Percentiles rank a stretch among this genome's conserved stretches.
Evolutionary conservation across 2,329 filamentous ascomycete genomes (phyloP).

Genomic region (Fusarium illudens): DNA sequence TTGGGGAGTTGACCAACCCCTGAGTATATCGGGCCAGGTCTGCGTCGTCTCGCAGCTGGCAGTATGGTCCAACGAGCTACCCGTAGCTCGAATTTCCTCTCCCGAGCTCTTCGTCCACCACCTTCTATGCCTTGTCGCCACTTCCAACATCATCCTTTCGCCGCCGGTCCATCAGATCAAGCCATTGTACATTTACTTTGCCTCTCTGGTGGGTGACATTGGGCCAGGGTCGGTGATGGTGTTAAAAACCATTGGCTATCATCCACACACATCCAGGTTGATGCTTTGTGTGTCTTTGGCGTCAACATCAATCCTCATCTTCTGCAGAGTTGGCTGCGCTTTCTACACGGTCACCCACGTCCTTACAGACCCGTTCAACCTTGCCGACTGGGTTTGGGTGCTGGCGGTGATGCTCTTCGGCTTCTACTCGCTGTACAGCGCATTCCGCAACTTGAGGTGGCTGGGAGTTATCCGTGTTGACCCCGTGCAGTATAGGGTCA

Average conservation of each 20-base stretch:
- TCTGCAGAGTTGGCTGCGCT: constrained; percentile 24
- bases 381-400: constrained; percentile 35
- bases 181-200: constrained; percentile 39
- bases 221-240: constrained; percentile 28
- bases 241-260: constrained; percentile 29
- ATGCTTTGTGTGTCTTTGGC: constrained; percentile 25
- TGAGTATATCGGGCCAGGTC: constrained; percentile 33
- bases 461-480: constrained; percentile 23
- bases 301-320: constrained; percentile 21
- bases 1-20: constrained; percentile 30
- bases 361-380: constrained; percentile 31
- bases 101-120: constrained; percentile 40
- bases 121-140: constrained; percentile 34
- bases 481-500: constrained; percentile 8
- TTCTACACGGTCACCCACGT: constrained; percentile 30
- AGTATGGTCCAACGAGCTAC: constrained; percentile 37
- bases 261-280: constrained; percentile 19
- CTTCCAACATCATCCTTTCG: constrained; percentile 34
- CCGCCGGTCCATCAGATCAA: constrained; percentile 39
- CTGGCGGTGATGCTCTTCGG: constrained; percentile 35
- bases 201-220: constrained; percentile 39
- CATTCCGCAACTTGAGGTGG: constrained; percentile 29
- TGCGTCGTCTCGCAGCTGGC: constrained; percentile 39
- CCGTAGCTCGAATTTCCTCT: constrained; percentile 18
- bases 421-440: constrained; percentile 27